Percentiles rank a stretch among this genome's conserved stretches.
Conservation (phyloP, 2,329 filamentous ascomycete species). For the Penicillium olsonii region DNA sequence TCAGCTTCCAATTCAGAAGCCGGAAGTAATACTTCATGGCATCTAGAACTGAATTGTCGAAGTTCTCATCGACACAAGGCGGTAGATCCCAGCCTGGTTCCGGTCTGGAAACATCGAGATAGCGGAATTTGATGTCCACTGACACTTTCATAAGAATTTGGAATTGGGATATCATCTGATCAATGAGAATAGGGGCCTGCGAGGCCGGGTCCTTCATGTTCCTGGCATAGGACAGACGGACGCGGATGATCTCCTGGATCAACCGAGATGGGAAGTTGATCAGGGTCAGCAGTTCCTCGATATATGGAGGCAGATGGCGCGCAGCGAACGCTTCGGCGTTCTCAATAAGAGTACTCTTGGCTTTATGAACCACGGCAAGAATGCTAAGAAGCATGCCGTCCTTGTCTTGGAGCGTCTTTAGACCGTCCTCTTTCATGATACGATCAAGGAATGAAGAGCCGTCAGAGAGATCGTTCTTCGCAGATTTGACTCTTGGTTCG, state of each 20-base stretch:
- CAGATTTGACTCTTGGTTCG: slow-evolving; percentile 69
- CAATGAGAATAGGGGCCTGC: slow-evolving; percentile 89
- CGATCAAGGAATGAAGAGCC: slow-evolving; percentile 93
- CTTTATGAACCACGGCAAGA: slow-evolving; percentile 84
- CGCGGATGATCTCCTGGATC: slow-evolving; percentile 93
- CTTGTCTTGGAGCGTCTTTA: slow-evolving; percentile 83
- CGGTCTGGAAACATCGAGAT: slow-evolving; percentile 77
- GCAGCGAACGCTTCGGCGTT: slow-evolving; percentile 84
- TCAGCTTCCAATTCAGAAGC: slow-evolving; percentile 96
- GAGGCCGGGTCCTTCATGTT: slow-evolving; percentile 94
- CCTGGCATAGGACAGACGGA: slow-evolving; percentile 85
- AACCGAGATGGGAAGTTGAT: slow-evolving; percentile 97
- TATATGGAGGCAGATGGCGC: slow-evolving; percentile 90
- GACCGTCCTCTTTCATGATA: slow-evolving; percentile 90
- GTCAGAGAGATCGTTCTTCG: slow-evolving; percentile 73
- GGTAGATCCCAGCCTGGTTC: slow-evolving; percentile 94
- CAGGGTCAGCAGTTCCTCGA: slow-evolving; percentile 90
- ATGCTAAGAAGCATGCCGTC: slow-evolving; percentile 84
- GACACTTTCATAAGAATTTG: slow-evolving; percentile 90
- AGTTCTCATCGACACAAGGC: slow-evolving; percentile 94
- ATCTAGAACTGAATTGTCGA: slow-evolving; percentile 87
- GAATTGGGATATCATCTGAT: slow-evolving; percentile 97
- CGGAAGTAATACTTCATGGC: slow-evolving; percentile 98
- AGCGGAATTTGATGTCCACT: slow-evolving; percentile 88
- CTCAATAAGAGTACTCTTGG: slow-evolving; percentile 84